Conservation (phyloP, 441 rosid genomes). For the Aquilaria agallochum region DNA sequence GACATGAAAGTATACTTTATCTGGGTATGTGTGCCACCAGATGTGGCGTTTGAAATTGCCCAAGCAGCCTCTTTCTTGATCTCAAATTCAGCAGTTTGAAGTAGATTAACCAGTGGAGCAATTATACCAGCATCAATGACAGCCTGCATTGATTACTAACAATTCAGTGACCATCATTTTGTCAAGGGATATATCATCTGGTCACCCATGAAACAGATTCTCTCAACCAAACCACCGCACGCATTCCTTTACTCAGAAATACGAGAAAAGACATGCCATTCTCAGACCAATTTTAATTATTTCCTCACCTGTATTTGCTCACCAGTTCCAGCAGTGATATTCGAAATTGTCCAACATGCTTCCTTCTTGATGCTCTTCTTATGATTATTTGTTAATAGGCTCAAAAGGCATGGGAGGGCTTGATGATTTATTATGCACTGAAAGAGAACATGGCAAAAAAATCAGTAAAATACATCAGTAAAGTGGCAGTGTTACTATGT, state of each 20-base stretch:
- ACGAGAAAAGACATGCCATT: not conserved
- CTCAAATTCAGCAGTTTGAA: slow-evolving; percentile 46
- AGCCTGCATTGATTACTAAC: slow-evolving; percentile 26
- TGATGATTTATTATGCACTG: slow-evolving; percentile 40
- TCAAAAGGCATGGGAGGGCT: slow-evolving; percentile 44
- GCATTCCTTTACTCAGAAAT: not conserved
- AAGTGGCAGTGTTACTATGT: no score
- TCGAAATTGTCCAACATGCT: slow-evolving; percentile 68
- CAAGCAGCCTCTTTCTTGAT: slow-evolving; percentile 64
- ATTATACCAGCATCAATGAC: slow-evolving; percentile 41
- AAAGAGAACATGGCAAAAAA: slow-evolving; percentile 9
- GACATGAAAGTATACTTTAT: slow-evolving; percentile 32
- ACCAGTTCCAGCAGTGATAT: slow-evolving; percentile 57
- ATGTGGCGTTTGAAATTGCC: slow-evolving; percentile 58
- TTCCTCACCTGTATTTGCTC: slow-evolving; percentile 57
- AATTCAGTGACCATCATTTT: no score
- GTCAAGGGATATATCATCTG: no score
- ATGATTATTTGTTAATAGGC: slow-evolving; percentile 32
- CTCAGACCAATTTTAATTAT: not conserved
- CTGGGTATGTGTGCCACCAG: slow-evolving; percentile 52
- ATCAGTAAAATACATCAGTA: slow-evolving; percentile 8
- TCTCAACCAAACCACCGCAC: slow-evolving; percentile 7
- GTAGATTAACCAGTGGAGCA: slow-evolving; percentile 32
- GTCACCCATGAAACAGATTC: not conserved
- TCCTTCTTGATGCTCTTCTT: slow-evolving; percentile 71